Base-by-base conservation (phyloP, 345 rosid species). In the Odontarrhena argentea region DNA sequence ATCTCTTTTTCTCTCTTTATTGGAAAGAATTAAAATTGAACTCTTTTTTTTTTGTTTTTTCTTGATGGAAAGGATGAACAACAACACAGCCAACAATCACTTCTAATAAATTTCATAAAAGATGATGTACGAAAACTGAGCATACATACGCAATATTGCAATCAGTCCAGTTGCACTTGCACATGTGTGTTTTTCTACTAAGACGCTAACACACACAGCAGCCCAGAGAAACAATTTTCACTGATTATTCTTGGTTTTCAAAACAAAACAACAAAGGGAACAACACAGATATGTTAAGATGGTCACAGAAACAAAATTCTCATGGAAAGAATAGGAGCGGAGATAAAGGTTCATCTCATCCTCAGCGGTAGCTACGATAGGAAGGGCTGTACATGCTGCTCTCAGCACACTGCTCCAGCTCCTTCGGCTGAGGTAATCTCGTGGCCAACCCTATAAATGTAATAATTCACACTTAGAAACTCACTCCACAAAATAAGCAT, bases 321-420 rank as follows among this genome's bases (percentile, higher is more conserved):
- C 73, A 49, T 36, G 65, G 11, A 49, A 49, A 48, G 59, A 69
- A 51, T 50, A 52, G 1, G 64, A 65, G 60, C 22, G 46, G 40
- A 46, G 28, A 42, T 35, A 49, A 30, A 58, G 49, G 28, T 28
- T 34, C 47, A 57, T 36, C 14, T 32, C 40, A 22, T 62, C 47
- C 60, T 81, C 69, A 93, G 32, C 97, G 86, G 60, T 78, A 93
- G 68, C 37, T 77, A 53, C 96, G 74, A 79, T 93, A 90, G 50
- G 83, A 11, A 11, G 92, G 96, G 74, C 90, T 83, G 78, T 93
- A 93, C 97, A 93, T 90, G 89, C 97, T 88, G 69, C 95, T 88
- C 85, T 93, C 95, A 0, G 97, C 99, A 75, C 75, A 81, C 80
- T 85, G 77, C 35, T 85, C 81, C 35, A 93, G 89, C 67, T 91